These are phyloP conservation scores for Crithidia mellificae DNA, from an alignment of 208 protist genomes.

Conservation along the genomic window DNA sequence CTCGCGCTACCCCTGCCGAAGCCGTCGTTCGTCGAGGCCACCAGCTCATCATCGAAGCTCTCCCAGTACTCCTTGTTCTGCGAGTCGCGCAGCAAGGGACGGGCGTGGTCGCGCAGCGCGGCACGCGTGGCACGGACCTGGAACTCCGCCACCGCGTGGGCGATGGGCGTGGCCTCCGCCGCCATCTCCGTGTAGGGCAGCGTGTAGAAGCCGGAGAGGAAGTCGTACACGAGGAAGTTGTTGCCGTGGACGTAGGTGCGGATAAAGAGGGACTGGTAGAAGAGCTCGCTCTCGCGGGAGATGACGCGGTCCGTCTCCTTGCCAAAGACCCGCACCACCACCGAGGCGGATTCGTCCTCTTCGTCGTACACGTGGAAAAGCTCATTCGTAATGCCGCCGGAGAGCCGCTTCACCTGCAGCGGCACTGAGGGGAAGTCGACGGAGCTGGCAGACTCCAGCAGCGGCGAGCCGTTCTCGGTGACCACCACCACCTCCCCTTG, in stretches of 20 bases:
- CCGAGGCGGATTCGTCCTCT: slow-evolving; percentile 42
- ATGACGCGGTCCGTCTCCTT: slow-evolving; percentile 91
- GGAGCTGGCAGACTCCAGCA: slow-evolving; percentile 19
- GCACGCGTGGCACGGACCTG: slow-evolving; percentile 78
- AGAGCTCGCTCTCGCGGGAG: slow-evolving; percentile 86
- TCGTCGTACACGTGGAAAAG: slow-evolving; percentile 83
- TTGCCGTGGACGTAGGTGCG: slow-evolving; percentile 69
- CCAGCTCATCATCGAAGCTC: slow-evolving; percentile 20
- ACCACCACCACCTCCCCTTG: slow-evolving; percentile 43
- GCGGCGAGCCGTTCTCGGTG: slow-evolving; percentile 34
- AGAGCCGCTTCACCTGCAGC: slow-evolving; percentile 65
- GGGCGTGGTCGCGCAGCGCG: slow-evolving; percentile 47
- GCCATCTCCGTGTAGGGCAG: slow-evolving; percentile 76
- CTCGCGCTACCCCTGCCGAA: neutral
- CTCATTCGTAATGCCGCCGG: slow-evolving; percentile 90
- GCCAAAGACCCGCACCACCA: slow-evolving; percentile 87
- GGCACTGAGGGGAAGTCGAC: slow-evolving; percentile 20
- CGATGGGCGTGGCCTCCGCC: slow-evolving; percentile 51
- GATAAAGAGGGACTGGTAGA: slow-evolving; percentile 89
- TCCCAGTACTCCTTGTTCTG: slow-evolving; percentile 37
- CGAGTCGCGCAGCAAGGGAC: slow-evolving; percentile 42
- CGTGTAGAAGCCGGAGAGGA: slow-evolving; percentile 58
- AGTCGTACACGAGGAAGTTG: slow-evolving; percentile 89
- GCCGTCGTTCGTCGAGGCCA: slow-evolving; percentile 1
- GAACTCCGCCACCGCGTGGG: slow-evolving; percentile 59